Percentiles rank a stretch among this genome's conserved stretches.
Evolutionary conservation across 169 alveolate species (phyloP).

Genomic region (Plasmodium knowlesi): DNA sequence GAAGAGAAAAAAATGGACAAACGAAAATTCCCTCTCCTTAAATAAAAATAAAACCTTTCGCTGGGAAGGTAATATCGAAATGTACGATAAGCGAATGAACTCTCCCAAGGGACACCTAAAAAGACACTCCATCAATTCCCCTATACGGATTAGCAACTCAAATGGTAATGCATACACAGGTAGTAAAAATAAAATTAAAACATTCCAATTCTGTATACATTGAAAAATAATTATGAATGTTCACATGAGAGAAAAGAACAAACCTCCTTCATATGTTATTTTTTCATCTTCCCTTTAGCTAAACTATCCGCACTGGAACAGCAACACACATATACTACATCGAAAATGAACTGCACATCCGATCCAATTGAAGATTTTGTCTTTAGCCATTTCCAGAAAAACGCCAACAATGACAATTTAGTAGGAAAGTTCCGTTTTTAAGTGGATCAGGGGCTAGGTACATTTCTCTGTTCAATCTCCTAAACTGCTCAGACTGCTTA

Average conservation of each 20-base stretch:
- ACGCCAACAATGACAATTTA: slow-evolving; percentile 48
- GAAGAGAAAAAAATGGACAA: slow-evolving; percentile 10
- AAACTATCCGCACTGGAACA: background rate
- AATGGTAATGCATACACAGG: background rate
- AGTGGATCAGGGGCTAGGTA: background rate
- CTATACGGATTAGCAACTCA: background rate
- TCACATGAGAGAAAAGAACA: background rate
- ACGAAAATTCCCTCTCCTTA: slow-evolving; percentile 1
- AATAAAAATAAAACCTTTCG: background rate
- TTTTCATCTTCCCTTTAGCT: background rate
- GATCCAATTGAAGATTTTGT: slow-evolving; percentile 38
- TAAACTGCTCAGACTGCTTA: background rate
- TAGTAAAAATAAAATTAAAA: background rate
- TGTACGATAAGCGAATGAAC: background rate
- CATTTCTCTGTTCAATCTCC: background rate
- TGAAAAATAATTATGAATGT: background rate
- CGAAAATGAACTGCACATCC: background rate
- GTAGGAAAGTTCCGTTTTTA: slow-evolving; percentile 9
- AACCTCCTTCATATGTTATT: background rate
- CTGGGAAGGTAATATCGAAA: background rate
- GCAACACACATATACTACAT: background rate
- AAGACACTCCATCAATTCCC: background rate
- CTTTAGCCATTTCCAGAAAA: slow-evolving; percentile 69
- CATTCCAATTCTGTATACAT: background rate
- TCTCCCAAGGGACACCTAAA: background rate